Evolutionary conservation across 805 yeast species (phyloP), one percentile per base, ranked within the genome.

Genomic region (Kregervanrija delftensis): DNA sequence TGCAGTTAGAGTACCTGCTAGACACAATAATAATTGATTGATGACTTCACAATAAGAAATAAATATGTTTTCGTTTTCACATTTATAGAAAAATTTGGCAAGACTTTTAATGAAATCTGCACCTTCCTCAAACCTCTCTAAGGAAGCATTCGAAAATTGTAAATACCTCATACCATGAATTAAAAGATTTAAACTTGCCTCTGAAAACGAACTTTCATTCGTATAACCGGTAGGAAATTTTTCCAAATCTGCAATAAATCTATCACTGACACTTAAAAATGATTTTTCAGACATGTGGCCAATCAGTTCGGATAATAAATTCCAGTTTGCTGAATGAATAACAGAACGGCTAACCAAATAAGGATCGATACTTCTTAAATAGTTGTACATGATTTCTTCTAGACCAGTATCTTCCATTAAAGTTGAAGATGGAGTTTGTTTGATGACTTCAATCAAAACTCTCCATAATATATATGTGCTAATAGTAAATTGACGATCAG

Each of bases 351-450:
- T 74, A 4, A 83, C 72, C 14, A 77, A 60, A 33, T 69, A 67
- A 0, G 96, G 96, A 57, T 93, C 97, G 1, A 96, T 87, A 2
- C 90, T 80, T 52, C 86, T 79, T 44, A 93, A 67, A 62, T 93
- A 97, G 12, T 87, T 81, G 67, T 88, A 93, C 30, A 91, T 95
- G 42, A 90, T 90, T 53, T 93, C 98, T 61, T 93, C 98, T 9
- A 93, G 69, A 14, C 86, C 83, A 34, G 91, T 68, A 48, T 86
- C 95, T 41, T 80, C 87, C 6, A 90, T 95, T 44, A 82, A 71
- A 0, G 76, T 74, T 10, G 78, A 81, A n/a, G 76, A 68, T 8
- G 95, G 82, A 1, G 95, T 80, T 59, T 91, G 97, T 52, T 82
- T 81, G 14, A 91, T 96, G 11, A 93, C 89, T 58, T 91, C 98